These are phyloP conservation scores for Phaeosphaeriaceae sp. DNA, from an alignment of 2,329 filamentous ascomycete genomes.

Conservation along the genomic window DNA sequence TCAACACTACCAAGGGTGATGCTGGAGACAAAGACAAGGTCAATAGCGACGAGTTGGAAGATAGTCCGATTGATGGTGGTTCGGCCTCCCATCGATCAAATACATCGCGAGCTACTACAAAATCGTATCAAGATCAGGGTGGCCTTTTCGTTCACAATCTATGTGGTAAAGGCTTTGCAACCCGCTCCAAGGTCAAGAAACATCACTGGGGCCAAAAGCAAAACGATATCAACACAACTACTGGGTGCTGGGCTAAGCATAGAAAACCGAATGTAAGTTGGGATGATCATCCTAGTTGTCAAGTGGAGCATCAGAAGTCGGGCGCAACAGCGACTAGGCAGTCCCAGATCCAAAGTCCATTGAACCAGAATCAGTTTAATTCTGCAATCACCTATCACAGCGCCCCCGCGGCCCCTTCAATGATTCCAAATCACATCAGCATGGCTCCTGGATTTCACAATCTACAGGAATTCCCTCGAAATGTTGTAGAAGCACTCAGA, in stretches of 20 bases:
- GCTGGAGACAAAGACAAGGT: not conserved
- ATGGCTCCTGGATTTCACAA: constrained; percentile 15
- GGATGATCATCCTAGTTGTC: constrained; percentile 41
- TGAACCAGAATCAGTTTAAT: not conserved
- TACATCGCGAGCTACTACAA: not conserved
- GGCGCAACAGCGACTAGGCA: not conserved
- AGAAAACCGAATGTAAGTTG: constrained; percentile 36
- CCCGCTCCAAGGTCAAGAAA: constrained; percentile 36
- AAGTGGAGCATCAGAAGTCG: constrained; percentile 2
- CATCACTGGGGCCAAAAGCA: constrained; percentile 41
- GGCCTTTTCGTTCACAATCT: constrained; percentile 33
- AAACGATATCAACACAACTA: constrained; percentile 31
- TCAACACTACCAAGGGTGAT: not conserved
- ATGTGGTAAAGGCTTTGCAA: constrained; percentile 36
- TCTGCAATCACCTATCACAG: too few relatives aligned
- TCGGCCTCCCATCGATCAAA: not conserved
- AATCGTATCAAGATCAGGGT: not conserved
- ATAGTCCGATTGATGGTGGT: too few relatives aligned
- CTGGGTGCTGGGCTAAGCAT: constrained; percentile 42
- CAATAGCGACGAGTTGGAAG: too few relatives aligned
- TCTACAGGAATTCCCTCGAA: constrained; percentile 17
- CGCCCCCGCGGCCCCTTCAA: too few relatives aligned
- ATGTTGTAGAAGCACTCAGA: constrained; percentile 10
- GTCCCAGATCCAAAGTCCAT: too few relatives aligned
- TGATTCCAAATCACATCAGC: not conserved